Percentiles rank a stretch among this genome's conserved stretches.
These are phyloP conservation scores for Phaseolus coccineus DNA, from an alignment of 331 rosid species.

Conservation along the genomic window DNA sequence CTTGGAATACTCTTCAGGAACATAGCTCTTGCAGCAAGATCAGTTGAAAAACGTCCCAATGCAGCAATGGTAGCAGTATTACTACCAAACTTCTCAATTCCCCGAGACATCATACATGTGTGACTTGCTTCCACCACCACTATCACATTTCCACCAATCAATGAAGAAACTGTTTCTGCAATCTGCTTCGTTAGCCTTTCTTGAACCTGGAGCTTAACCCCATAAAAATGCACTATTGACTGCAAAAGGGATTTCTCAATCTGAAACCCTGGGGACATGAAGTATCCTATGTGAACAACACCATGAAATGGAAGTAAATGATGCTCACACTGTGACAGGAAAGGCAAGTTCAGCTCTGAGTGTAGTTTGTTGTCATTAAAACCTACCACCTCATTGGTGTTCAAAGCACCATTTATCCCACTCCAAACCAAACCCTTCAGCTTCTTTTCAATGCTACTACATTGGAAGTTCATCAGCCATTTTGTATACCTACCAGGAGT, in stretches of 20 bases:
- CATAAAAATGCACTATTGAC: not conserved
- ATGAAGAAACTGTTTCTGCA: not conserved
- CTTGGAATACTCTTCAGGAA: not conserved
- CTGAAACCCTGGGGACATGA: not conserved
- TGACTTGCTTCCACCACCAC: constrained; percentile 7
- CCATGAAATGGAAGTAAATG: constrained; percentile 3
- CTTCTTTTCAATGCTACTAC: not conserved
- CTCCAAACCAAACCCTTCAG: not conserved
- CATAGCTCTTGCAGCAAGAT: not conserved
- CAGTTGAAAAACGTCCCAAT: not conserved
- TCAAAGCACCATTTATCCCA: not conserved
- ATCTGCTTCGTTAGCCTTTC: not conserved
- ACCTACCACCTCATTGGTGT: not conserved
- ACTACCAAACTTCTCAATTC: not conserved
- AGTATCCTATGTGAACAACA: constrained; percentile 12
- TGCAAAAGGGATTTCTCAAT: not conserved
- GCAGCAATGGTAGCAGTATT: not conserved
- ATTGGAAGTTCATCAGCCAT: not conserved
- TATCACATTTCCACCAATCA: not conserved
- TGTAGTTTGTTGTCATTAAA: not conserved
- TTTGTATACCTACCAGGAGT: not conserved
- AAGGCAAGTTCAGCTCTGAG: not conserved
- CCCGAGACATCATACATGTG: not conserved
- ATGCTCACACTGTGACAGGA: not conserved
- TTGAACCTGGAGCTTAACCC: not conserved